Percentiles rank a stretch among this genome's conserved stretches.
These are phyloP conservation scores for Aspergillus sp. DNA, from an alignment of 2,329 filamentous ascomycete genomes.

Conservation along the genomic window DNA sequence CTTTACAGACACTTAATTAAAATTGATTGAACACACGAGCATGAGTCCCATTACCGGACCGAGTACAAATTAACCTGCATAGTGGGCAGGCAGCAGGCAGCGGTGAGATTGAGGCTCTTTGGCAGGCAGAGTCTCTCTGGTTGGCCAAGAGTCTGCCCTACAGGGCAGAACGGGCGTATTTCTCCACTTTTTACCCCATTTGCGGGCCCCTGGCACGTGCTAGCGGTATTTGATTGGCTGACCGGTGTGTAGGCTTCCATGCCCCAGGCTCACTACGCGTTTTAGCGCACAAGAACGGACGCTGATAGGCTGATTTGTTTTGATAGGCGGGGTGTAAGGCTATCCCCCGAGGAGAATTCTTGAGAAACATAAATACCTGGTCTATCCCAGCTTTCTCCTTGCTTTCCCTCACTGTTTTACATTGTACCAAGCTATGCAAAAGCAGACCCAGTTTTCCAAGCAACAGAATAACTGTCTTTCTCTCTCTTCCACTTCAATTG, in stretches of 20 bases:
- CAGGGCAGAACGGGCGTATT: not conserved
- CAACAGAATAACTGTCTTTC: slow-evolving; percentile 6
- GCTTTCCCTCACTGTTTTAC: not conserved
- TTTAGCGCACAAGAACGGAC: not conserved
- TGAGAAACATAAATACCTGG: slow-evolving; percentile 1
- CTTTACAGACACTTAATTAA: too few species aligned
- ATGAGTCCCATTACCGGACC: not conserved
- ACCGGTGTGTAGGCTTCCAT: not conserved
- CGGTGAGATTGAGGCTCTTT: not conserved
- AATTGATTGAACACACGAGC: not conserved
- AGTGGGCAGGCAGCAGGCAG: not conserved
- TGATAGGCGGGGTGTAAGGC: too few species aligned
- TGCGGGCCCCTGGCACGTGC: not conserved
- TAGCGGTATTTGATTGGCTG: not conserved
- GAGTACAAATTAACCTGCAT: not conserved
- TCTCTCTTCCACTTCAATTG: slow-evolving; percentile 17
- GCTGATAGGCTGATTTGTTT: not conserved
- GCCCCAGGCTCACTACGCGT: not conserved
- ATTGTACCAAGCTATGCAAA: slow-evolving; percentile 1
- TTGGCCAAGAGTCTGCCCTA: not conserved
- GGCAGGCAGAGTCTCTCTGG: not conserved
- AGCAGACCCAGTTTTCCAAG: not conserved
- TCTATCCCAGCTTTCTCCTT: not conserved
- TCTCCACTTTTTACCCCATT: not conserved
- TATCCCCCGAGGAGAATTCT: too few species aligned